Evolutionary conservation across 352 stramenopile genomes (phyloP).

Genomic region (Phytophthora chlamydospora): DNA sequence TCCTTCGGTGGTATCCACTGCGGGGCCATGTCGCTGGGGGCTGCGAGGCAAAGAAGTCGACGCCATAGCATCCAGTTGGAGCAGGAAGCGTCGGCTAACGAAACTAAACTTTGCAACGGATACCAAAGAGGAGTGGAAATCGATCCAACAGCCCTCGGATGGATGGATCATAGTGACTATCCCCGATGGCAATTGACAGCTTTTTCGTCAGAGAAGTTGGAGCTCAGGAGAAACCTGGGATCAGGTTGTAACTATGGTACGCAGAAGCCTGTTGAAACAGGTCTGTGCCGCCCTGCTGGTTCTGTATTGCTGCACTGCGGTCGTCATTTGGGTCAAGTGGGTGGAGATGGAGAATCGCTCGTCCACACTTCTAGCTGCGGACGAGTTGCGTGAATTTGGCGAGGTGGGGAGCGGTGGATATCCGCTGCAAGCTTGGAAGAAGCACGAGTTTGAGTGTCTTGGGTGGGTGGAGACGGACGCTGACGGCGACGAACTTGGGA

Average conservation of each 20-base stretch:
- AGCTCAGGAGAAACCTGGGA: no score
- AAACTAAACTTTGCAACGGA: constrained; percentile 14
- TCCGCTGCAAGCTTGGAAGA: constrained; percentile 31
- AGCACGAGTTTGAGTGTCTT: constrained; percentile 66
- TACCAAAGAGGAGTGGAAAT: neutral
- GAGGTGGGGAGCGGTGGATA: constrained; percentile 14
- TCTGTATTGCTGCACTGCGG: constrained; percentile 33
- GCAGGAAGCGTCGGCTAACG: constrained; percentile 7
- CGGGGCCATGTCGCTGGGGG: constrained; percentile 23
- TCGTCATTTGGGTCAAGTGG: constrained; percentile 43
- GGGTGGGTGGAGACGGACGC: constrained; percentile 67
- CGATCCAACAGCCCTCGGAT: constrained; percentile 9
- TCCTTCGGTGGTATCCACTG: constrained; percentile 8
- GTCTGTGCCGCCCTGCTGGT: constrained; percentile 23
- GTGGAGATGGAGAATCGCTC: constrained; percentile 22
- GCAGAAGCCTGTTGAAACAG: neutral
- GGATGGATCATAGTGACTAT: neutral
- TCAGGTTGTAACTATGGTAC: no score
- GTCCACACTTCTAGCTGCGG: constrained; percentile 3
- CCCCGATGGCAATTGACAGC: no score
- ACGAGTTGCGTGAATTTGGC: neutral
- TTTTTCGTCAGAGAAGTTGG: no score
- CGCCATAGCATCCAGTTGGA: constrained; percentile 3
- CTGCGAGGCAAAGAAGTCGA: constrained; percentile 19
- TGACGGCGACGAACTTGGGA: constrained; percentile 51